phyloP scores from a whole-genome alignment of 1,284 basidiomycete species.

The Rhodotorula glutinis region DNA sequence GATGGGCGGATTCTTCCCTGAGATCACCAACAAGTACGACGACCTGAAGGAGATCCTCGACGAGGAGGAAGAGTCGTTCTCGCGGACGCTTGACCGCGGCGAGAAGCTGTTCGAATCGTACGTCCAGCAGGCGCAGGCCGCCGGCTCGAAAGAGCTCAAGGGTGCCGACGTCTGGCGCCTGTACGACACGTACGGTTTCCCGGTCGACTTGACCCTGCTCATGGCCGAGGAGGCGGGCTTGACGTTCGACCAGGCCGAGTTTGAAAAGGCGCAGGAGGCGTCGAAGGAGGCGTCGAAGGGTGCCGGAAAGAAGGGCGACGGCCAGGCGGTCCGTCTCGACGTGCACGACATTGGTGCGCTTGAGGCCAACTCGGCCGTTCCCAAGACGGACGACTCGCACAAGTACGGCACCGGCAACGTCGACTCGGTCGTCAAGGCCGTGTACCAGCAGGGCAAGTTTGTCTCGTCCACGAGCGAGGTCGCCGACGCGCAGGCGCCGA shows the following conservation, averaged over 20 bases:
- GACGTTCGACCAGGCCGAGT: slow-evolving; percentile 80
- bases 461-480: slow-evolving; percentile 64
- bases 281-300: slow-evolving; percentile 91
- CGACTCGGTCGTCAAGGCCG: slow-evolving; percentile 71
- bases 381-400: slow-evolving; percentile 86
- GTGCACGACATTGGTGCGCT: slow-evolving; percentile 90
- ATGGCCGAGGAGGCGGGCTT: slow-evolving; percentile 96
- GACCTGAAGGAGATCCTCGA: slow-evolving; percentile 94
- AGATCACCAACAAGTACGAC: slow-evolving; percentile 75
- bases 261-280: slow-evolving; percentile 80
- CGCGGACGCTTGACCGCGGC: slow-evolving; percentile 90
- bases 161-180: slow-evolving; percentile 95
- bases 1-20: slow-evolving; percentile 88
- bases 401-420: slow-evolving; percentile 80
- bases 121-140: slow-evolving; percentile 65
- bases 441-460: slow-evolving; percentile 82
- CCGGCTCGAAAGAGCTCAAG: slow-evolving; percentile 65
- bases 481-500: slow-evolving; percentile 49
- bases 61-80: slow-evolving; percentile 96
- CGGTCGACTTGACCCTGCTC: slow-evolving; percentile 89
- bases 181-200: slow-evolving; percentile 99
- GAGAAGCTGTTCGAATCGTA: slow-evolving; percentile 96
- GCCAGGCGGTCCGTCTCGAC: slow-evolving; percentile 75
- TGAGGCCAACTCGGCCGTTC: slow-evolving; percentile 74
- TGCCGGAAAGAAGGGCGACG: slow-evolving; percentile 61